phyloP scores from a whole-genome alignment of 1,284 basidiomycete species.

The Ceratobasidium sp. region DNA sequence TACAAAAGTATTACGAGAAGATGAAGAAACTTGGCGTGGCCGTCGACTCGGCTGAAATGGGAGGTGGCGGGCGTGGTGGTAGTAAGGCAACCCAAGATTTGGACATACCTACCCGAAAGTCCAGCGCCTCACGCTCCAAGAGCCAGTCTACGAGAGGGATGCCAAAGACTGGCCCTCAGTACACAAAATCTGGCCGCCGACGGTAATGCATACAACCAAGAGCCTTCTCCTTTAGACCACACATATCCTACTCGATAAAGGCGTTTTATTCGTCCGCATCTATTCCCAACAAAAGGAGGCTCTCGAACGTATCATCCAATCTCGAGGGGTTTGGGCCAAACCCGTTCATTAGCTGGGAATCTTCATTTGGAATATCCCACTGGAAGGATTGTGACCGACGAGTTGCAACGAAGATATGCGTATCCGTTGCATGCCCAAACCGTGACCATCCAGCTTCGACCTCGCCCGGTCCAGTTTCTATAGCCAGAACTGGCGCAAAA shows the following conservation, averaged over 20 bases:
- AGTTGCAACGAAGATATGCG: slow-evolving; percentile 72
- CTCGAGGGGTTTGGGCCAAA: slow-evolving; percentile 65
- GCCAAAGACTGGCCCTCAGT: slow-evolving; percentile 41
- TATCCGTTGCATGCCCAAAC: slow-evolving; percentile 59
- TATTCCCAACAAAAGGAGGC: slow-evolving; percentile 71
- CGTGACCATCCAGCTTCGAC: slow-evolving; percentile 1
- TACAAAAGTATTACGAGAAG: slow-evolving; percentile 88
- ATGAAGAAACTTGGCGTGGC: slow-evolving; percentile 78
- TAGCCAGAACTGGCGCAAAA: slow-evolving; percentile 72
- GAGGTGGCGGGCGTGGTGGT: slow-evolving; percentile 41
- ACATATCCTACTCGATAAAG: not conserved
- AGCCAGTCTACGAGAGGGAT: slow-evolving; percentile 35
- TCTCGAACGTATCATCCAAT: slow-evolving; percentile 77
- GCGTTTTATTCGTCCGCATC: slow-evolving; percentile 15
- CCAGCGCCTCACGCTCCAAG: slow-evolving; percentile 1
- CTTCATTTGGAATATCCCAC: slow-evolving; percentile 69
- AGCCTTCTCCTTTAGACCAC: not conserved
- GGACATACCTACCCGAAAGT: slow-evolving; percentile 14
- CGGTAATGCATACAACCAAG: slow-evolving; percentile 28
- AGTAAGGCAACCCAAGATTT: slow-evolving; percentile 37
- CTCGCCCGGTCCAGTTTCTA: slow-evolving; percentile 41
- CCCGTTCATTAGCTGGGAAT: slow-evolving; percentile 70
- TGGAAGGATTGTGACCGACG: slow-evolving; percentile 69
- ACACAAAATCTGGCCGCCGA: slow-evolving; percentile 42
- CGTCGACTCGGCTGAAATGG: slow-evolving; percentile 46